Conservation (phyloP, 805 yeast species). For the Teunomyces panamensis region DNA sequence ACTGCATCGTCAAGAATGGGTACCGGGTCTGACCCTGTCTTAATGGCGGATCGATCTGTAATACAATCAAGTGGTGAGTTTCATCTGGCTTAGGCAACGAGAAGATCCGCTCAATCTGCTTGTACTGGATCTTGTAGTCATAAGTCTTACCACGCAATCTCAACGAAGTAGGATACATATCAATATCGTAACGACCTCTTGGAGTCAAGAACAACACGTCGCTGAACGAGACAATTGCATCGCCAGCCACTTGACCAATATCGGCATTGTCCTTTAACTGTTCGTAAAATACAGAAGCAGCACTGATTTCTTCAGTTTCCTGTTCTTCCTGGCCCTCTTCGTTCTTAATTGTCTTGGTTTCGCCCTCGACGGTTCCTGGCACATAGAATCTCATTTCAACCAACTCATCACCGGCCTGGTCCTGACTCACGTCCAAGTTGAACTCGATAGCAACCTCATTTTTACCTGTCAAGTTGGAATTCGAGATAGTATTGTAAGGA, state of each 20-base stretch:
- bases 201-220: constrained; percentile 93
- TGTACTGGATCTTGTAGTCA: constrained; percentile 91
- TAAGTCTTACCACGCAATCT: constrained; percentile 96
- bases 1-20: constrained; percentile 87
- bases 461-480: constrained; percentile 86
- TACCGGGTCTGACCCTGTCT: constrained; percentile 98
- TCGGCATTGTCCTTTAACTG: constrained; percentile 90
- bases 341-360: constrained; percentile 25
- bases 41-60: constrained; percentile 94
- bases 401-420: constrained; percentile 87
- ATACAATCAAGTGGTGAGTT: constrained; percentile 77
- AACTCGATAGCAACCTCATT: constrained; percentile 92
- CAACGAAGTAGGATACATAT: constrained; percentile 82
- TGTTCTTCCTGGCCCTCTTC: constrained; percentile 20
- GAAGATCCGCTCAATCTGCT: constrained; percentile 85
- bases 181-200: constrained; percentile 97
- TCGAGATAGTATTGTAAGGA: constrained; percentile 76
- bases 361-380: constrained; percentile 76
- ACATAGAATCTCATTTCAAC: constrained; percentile 92
- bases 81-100: constrained; percentile 94
- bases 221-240: constrained; percentile 88
- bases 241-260: constrained; percentile 92
- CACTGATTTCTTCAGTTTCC: constrained; percentile 47
- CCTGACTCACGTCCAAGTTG: constrained; percentile 54
- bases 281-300: constrained; percentile 86